Base-by-base conservation (phyloP, 78 protist genomes). In the Dictyostelium brefeldianum region DNA sequence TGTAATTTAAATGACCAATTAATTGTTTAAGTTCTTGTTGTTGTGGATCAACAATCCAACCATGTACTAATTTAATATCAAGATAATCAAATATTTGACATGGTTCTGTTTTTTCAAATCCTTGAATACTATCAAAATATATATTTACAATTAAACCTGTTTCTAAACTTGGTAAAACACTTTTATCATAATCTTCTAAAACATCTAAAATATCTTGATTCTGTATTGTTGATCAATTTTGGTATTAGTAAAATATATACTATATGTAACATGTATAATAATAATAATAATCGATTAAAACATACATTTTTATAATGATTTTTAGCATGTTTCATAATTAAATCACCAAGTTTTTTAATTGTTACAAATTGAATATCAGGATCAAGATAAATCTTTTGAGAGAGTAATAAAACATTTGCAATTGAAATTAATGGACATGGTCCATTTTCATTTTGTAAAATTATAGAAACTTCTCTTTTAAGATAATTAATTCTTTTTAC, bases 361-460 rank as follows among this genome's bases (percentile, higher is more conserved):
- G 93, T 43, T 14, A 87, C 57, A 10, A 25, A 57, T 27, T 50
- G 51, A 8, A 29, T 46, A 53, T 70, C 80, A 27, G 48, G 31
- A 22, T 77, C 79, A 9, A 87, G 29, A 22, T 41, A 15, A 51
- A 87, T 64, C 71, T 87, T 87, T 59, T 36, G 54, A 50, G 78
- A 82, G 67, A 87, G 43, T 29, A 87, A 50, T 43, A 87, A 65
- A n/a, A 87, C 93, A 77, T 87, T 87, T 15, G 83, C 93, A 65
- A 87, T 87, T 50, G 84, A 77, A 20, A 87, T 87, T 48, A 87
- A 77, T 36, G 93, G 93, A 77, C 93, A 87, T 65, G 93, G 93
- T 50, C 93, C 93, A 65, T 87, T 87, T 69, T 87, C 93, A 78
- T 87, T 87, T 77, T 87, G 93, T 6, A 87, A 46, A 14, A 87